These are phyloP conservation scores for Plasmodium fragile DNA, from an alignment of 169 alveolate species.

Conservation along the genomic window DNA sequence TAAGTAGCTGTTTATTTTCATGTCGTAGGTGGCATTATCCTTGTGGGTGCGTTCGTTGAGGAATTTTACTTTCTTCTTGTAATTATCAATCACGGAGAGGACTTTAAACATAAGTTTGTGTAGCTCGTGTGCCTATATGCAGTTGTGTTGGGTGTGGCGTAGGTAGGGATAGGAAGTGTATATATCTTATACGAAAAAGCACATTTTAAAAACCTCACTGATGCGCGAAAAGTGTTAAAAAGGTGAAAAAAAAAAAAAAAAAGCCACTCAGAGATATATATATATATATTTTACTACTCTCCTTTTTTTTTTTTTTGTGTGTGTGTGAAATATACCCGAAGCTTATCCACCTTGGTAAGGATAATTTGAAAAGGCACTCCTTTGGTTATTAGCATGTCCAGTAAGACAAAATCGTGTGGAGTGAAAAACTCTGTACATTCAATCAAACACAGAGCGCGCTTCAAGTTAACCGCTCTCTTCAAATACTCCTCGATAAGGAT, in stretches of 20 bases:
- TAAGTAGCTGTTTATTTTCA: slow-evolving; percentile 56
- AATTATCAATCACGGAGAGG: slow-evolving; percentile 37
- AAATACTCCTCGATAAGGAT: slow-evolving; percentile 42
- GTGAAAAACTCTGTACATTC: slow-evolving; percentile 86
- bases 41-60: slow-evolving; percentile 11
- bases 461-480: slow-evolving; percentile 76
- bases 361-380: slow-evolving; percentile 86
- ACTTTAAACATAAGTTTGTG: slow-evolving; percentile 51
- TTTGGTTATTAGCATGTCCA: slow-evolving; percentile 86
- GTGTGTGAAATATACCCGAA: slow-evolving; percentile 66
- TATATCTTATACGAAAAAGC: neutral
- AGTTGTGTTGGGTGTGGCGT: neutral
- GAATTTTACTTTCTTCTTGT: slow-evolving; percentile 36
- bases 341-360: slow-evolving; percentile 86
- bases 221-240: neutral
- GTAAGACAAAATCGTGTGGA: slow-evolving; percentile 81
- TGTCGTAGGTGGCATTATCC: slow-evolving; percentile 18
- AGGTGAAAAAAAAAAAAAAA: neutral
- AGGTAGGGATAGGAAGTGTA: neutral
- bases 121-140: slow-evolving; percentile 34
- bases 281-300: neutral
- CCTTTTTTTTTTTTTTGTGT: too few species aligned
- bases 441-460: slow-evolving; percentile 84
- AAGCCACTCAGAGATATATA: neutral
- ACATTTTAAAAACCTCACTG: neutral